Evolutionary conservation across 1,139 yeast genomes (phyloP).

Genomic region (Nadsonia commutata): DNA sequence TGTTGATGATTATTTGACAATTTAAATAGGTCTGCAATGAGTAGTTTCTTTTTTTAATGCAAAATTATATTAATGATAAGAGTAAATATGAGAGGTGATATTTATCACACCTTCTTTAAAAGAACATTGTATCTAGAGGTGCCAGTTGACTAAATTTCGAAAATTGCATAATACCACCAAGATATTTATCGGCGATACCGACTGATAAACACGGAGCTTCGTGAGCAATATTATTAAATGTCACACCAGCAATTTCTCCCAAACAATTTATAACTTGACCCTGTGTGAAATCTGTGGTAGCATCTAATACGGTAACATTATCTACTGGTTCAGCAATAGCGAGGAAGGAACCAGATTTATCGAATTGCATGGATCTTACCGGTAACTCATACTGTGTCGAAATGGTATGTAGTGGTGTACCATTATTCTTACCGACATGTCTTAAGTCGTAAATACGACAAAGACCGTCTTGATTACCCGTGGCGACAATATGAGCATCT

Average conservation of each 20-base stretch:
- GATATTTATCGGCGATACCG: slow-evolving; percentile 41
- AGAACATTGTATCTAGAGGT: too few relatives aligned
- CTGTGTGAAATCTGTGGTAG: slow-evolving; percentile 9
- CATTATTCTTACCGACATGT: slow-evolving; percentile 23
- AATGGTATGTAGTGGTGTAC: slow-evolving; percentile 25
- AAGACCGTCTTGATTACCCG: slow-evolving; percentile 52
- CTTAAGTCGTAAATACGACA: slow-evolving; percentile 39
- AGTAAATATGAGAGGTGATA: too few relatives aligned
- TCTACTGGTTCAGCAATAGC: slow-evolving; percentile 51
- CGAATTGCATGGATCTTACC: slow-evolving; percentile 39
- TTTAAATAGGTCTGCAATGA: too few relatives aligned
- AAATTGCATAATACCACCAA: slow-evolving; percentile 44
- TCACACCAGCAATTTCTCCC: slow-evolving; percentile 47
- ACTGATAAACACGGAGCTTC: slow-evolving; percentile 35
- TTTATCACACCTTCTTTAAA: too few relatives aligned
- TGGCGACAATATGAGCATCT: slow-evolving; percentile 31
- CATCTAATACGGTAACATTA: slow-evolving; percentile 37
- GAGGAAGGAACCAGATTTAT: slow-evolving; percentile 30
- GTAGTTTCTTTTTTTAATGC: too few relatives aligned
- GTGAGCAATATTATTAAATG: slow-evolving; percentile 32
- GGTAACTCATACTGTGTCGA: slow-evolving; percentile 26
- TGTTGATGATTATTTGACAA: slow-evolving; percentile 45
- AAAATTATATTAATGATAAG: too few relatives aligned
- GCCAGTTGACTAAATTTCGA: slow-evolving; percentile 1
- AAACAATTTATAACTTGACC: slow-evolving; percentile 39